A percentile compares a stretch with the other conserved stretches of the same genome.
Conservation (phyloP, 2,329 filamentous ascomycete species). For the Leptographium lundbergii region DNA sequence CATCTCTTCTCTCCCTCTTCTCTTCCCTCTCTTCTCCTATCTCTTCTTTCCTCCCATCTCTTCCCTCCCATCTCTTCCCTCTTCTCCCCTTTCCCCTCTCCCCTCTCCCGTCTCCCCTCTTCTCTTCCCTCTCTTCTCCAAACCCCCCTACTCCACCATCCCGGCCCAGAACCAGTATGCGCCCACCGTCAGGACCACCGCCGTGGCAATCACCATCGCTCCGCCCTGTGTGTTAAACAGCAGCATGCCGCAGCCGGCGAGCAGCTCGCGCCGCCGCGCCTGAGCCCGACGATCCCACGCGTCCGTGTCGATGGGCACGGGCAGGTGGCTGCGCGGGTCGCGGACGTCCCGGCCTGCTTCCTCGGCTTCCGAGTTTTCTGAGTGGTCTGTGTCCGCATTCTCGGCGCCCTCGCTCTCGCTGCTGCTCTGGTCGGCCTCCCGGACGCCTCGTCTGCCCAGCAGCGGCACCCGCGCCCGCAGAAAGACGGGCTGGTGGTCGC, state of each 20-base stretch:
- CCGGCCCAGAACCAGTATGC: slow-evolving; percentile 28
- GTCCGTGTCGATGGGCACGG: slow-evolving; percentile 39
- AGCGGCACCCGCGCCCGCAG: slow-evolving; percentile 57
- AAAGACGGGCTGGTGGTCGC: slow-evolving; percentile 78
- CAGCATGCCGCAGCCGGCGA: slow-evolving; percentile 42
- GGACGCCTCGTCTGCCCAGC: slow-evolving; percentile 19
- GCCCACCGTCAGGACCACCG: slow-evolving; percentile 28
- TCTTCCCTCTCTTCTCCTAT: too few species aligned
- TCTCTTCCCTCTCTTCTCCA: neutral
- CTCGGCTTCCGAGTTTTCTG: neutral
- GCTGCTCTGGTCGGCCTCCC: neutral
- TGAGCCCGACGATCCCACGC: slow-evolving; percentile 38
- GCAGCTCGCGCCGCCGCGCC: slow-evolving; percentile 31
- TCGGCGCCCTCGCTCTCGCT: neutral
- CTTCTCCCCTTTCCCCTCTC: neutral
- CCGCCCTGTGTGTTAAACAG: slow-evolving; percentile 41
- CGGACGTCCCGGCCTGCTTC: neutral
- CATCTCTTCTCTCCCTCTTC: too few species aligned
- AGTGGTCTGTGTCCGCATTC: neutral
- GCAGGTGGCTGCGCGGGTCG: slow-evolving; percentile 32
- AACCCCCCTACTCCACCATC: neutral
- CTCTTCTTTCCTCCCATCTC: too few species aligned
- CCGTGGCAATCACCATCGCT: slow-evolving; percentile 29
- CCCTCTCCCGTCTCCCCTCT: neutral
- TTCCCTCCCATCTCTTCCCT: neutral